Percentiles rank a stretch among this genome's conserved stretches.
Evolutionary conservation across 2,329 filamentous ascomycete species (phyloP).

Genomic region (Apiospora arundinis): DNA sequence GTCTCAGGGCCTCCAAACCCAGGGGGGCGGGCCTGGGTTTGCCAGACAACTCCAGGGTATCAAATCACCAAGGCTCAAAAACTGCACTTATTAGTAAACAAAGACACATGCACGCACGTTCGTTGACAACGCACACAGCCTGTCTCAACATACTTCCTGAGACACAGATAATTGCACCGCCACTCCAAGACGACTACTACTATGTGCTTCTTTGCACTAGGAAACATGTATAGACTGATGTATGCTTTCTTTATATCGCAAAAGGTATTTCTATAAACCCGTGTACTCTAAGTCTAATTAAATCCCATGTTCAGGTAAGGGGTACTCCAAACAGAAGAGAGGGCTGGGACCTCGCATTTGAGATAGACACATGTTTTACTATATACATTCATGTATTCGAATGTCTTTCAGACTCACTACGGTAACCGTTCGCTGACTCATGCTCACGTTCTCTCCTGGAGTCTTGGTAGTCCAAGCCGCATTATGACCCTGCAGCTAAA

Average conservation of each 20-base stretch:
- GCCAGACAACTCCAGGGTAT: too few relatives aligned
- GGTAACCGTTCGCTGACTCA: background rate
- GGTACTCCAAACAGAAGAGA: too few relatives aligned
- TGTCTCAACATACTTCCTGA: background rate
- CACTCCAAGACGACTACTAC: too few relatives aligned
- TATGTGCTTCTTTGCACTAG: too few relatives aligned
- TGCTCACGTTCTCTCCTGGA: background rate
- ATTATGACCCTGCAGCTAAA: background rate
- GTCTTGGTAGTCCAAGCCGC: background rate
- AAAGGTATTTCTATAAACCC: too few relatives aligned
- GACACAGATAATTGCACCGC: background rate
- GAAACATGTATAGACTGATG: too few relatives aligned
- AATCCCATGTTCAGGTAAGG: too few relatives aligned
- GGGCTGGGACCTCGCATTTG: background rate
- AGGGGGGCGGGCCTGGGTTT: too few relatives aligned
- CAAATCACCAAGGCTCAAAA: too few relatives aligned
- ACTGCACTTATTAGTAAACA: background rate
- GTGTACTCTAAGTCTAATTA: too few relatives aligned
- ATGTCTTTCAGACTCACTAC: slow-evolving; percentile 12
- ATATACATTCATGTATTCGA: background rate
- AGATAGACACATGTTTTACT: slow-evolving; percentile 5
- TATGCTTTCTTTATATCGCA: too few relatives aligned
- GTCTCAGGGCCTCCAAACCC: too few relatives aligned
- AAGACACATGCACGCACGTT: background rate
- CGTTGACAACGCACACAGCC: background rate